Evolutionary conservation across 805 yeast species (phyloP), one percentile per base, ranked within the genome.

Genomic region (Candida glaebosa): DNA sequence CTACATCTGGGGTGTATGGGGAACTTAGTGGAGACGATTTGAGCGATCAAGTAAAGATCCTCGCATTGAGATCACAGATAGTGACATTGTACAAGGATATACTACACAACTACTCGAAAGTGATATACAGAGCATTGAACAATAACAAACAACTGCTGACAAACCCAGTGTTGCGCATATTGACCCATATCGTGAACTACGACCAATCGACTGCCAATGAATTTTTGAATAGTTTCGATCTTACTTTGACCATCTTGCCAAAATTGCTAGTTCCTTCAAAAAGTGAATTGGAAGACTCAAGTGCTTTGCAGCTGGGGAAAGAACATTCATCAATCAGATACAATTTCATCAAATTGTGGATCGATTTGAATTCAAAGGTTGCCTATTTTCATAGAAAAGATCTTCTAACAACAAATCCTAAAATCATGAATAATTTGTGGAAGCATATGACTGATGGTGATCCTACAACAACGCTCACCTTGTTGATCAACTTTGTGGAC

Each of bases 161-260:
- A 0, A 79, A 76, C 40, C 84, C 93, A 1, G 71, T 75, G 3
- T 57, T 88, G n/a, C 60, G 75, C 33, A 52, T 89, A 7, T 58
- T 91, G 48, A 65, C 63, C 15, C 73, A 75, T 36, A 67, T 84
- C 19, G 47, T 58, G 1, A 80, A 71, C 50, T 69, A 74, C 35
- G 63, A 73, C 18, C 80, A 82, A 1, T 60, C 67, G 2, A 58
- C 76, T 37, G 58, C 81, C 2, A 82, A 77, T 39, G 81, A 77
- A 5, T 75, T 90, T 15, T 55, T 81, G 25, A 77, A 82, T 12
- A 59, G 69, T 34, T 85, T 90, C 54, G 96, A 90, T 61, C 70
- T 87, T 40, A 66, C 81, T 3, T 60, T 82, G 22, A 71, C 81
- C 16, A 71, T 73, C 4, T 63, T 89, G 19, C 81, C 87, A 1